Conservation (phyloP, 331 rosid species). For the Ulmus americana region DNA sequence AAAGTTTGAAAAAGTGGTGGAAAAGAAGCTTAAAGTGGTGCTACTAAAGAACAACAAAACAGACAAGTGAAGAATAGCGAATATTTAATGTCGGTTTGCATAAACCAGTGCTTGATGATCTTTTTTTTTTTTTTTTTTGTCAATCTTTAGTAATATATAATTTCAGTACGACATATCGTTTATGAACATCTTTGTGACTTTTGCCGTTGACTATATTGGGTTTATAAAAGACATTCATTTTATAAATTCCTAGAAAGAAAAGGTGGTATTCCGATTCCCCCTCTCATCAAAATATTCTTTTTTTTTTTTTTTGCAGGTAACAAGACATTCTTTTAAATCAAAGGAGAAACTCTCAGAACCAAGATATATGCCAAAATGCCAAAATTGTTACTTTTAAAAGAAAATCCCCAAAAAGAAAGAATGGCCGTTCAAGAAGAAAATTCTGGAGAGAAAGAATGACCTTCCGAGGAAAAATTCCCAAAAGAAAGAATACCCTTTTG, state of each 20-base stretch:
- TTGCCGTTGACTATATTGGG: not conserved
- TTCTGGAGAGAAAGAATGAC: too few species aligned
- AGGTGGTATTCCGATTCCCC: not conserved
- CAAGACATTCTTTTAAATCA: not conserved
- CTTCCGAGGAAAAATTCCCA: too few species aligned
- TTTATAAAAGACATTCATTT: not conserved
- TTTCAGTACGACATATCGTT: not conserved
- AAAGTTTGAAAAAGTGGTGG: slow-evolving; percentile 33
- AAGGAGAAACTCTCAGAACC: too few species aligned
- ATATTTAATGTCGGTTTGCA: slow-evolving; percentile 22
- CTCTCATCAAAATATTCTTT: not conserved
- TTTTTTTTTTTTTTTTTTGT: not conserved
- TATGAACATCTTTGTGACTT: too few species aligned
- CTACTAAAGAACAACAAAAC: slow-evolving; percentile 16
- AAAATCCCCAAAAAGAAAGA: not conserved
- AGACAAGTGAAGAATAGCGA: slow-evolving; percentile 23
- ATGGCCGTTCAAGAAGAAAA: not conserved
- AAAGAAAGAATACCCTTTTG: too few species aligned
- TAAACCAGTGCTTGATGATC: not conserved
- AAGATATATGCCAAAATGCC: not conserved
- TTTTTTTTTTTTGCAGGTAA: not conserved
- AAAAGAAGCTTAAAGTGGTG: slow-evolving; percentile 16
- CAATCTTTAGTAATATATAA: not conserved
- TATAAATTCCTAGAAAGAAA: not conserved
- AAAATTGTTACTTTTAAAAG: not conserved